phyloP scores from a whole-genome alignment of 2,329 filamentous ascomycete species.

The Neofusicoccum kwambonambiense region DNA sequence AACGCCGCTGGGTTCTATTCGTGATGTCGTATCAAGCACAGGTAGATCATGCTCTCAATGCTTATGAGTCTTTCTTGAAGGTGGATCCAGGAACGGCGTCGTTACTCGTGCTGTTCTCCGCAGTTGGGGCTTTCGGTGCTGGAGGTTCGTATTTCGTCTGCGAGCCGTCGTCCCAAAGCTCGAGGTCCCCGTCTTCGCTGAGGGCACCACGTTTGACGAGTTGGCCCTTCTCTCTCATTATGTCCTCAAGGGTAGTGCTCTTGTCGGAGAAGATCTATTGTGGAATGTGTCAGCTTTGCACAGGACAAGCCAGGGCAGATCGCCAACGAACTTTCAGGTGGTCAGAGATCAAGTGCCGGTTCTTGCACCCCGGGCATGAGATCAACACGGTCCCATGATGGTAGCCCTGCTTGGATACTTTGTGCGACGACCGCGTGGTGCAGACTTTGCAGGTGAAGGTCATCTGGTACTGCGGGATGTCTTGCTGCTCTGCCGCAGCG shows the following conservation, averaged over 20 bases:
- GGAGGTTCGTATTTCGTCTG: constrained; percentile 22
- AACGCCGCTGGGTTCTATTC: background rate
- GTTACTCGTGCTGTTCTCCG: background rate
- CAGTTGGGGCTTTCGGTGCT: background rate
- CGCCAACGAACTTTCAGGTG: constrained; percentile 62
- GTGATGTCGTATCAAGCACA: background rate
- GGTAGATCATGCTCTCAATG: too few relatives aligned
- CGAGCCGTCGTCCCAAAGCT: constrained; percentile 81
- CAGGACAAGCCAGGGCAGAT: background rate
- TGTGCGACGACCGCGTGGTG: constrained; percentile 74
- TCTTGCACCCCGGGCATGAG: constrained; percentile 80
- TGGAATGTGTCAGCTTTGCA: background rate
- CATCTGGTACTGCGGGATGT: constrained; percentile 62
- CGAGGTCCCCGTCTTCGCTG: constrained; percentile 78
- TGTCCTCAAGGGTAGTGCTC: constrained; percentile 70
- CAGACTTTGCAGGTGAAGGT: constrained; percentile 94
- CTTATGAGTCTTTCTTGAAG: background rate
- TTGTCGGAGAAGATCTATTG: constrained; percentile 70
- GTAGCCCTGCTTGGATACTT: constrained; percentile 90
- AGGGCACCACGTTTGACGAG: constrained; percentile 70
- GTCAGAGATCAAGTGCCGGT: constrained; percentile 88
- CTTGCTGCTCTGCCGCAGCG: background rate
- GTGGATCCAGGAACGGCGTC: background rate
- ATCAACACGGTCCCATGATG: constrained; percentile 87
- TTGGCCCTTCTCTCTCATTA: constrained; percentile 73